Conservation (phyloP, 495 filamentous ascomycete species). For the Hypoxylon trugodes region DNA sequence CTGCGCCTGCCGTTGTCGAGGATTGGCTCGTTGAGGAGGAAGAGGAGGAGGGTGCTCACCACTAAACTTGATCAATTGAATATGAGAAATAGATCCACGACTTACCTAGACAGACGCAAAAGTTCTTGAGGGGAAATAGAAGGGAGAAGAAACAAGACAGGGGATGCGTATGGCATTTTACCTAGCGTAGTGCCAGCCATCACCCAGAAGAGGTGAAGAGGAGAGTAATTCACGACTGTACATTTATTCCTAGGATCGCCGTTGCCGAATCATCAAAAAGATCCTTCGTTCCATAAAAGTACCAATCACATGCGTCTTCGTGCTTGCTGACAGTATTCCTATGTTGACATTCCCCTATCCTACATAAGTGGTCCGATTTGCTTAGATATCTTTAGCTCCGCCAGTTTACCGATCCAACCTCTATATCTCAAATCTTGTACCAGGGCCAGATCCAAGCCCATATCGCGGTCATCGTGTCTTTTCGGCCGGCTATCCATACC, state of each 20-base stretch:
- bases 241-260: conserved; percentile 40
- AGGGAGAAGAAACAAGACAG: not conserved
- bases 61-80: conserved; percentile 39
- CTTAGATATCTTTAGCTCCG: too few species aligned
- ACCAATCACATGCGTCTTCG: not conserved
- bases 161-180: conserved; percentile 3
- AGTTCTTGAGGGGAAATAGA: not conserved
- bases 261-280: conserved; percentile 29
- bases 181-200: conserved; percentile 2
- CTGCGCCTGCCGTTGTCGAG: conserved; percentile 51
- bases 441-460: too few species aligned
- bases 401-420: too few species aligned
- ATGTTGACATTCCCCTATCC: too few species aligned
- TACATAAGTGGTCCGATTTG: too few species aligned
- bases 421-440: too few species aligned
- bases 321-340: too few species aligned
- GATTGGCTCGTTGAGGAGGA: conserved; percentile 62
- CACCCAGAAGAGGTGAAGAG: not conserved
- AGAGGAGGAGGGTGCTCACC: conserved; percentile 49
- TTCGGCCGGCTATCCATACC: too few species aligned
- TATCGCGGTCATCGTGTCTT: too few species aligned
- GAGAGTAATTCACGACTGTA: conserved; percentile 28
- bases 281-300: conserved; percentile 28
- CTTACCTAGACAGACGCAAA: not conserved
- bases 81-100: not conserved